phyloP scores from a whole-genome alignment of 2,329 filamentous ascomycete species.

The Pseudogymnoascus sp. region DNA sequence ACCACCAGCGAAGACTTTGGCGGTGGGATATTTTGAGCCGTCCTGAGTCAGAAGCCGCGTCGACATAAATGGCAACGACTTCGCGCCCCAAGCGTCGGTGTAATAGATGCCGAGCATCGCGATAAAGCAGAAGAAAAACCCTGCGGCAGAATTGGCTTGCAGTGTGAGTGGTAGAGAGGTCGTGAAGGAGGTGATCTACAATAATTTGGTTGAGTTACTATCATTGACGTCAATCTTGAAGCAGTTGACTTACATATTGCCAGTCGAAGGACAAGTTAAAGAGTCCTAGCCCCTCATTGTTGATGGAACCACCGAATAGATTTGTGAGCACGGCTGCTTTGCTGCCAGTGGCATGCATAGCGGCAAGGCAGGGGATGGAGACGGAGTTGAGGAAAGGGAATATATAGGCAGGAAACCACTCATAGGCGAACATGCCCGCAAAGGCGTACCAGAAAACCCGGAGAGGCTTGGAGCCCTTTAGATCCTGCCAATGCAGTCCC shows the following conservation, averaged over 20 bases:
- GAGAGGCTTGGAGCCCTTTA: conserved; percentile 33
- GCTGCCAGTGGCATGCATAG: conserved; percentile 36
- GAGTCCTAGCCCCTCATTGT: conserved; percentile 38
- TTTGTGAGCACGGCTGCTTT: conserved; percentile 39
- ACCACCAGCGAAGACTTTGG: conserved; percentile 33
- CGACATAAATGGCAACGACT: conserved; percentile 36
- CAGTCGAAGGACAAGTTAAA: conserved; percentile 37
- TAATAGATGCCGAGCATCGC: conserved; percentile 41
- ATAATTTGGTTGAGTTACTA: conserved; percentile 4
- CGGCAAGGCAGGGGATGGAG: conserved; percentile 39
- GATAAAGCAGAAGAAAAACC: conserved; percentile 40
- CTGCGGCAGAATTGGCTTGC: conserved; percentile 39
- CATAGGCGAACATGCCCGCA: conserved; percentile 37
- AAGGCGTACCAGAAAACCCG: conserved; percentile 37
- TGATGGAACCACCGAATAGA: conserved; percentile 39
- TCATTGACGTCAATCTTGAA: not conserved
- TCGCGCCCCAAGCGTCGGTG: conserved; percentile 33
- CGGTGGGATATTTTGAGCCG: conserved; percentile 34
- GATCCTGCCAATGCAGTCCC: conserved; percentile 32
- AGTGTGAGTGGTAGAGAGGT: conserved; percentile 45
- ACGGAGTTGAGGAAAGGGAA: conserved; percentile 37
- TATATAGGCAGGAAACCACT: conserved; percentile 41
- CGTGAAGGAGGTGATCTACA: conserved; percentile 44
- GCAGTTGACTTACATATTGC: conserved; percentile 37
- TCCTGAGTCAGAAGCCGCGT: conserved; percentile 32